phyloP scores from a whole-genome alignment of 2,329 filamentous ascomycete species.

The Capronia epimyces region DNA sequence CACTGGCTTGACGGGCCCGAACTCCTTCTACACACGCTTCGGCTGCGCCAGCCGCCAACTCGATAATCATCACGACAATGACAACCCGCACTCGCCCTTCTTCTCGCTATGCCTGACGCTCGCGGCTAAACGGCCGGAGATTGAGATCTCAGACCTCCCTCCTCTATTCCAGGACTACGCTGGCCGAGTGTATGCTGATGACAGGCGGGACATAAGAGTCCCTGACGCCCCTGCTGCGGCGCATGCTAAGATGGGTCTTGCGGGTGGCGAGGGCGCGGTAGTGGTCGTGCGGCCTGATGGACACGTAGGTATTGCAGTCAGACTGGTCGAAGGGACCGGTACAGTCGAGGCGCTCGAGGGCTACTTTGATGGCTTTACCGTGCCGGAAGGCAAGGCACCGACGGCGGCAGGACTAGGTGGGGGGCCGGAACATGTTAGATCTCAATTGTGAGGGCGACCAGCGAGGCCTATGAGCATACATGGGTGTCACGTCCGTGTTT shows the following conservation, averaged over 20 bases:
- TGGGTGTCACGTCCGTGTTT: no score
- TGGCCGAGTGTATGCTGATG: constrained; percentile 81
- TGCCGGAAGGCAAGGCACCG: not conserved
- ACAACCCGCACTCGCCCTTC: constrained; percentile 80
- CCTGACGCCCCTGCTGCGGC: constrained; percentile 66
- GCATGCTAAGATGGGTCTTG: constrained; percentile 79
- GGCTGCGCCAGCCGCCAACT: constrained; percentile 43
- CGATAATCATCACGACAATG: constrained; percentile 69
- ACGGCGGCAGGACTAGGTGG: constrained; percentile 11
- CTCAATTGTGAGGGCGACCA: constrained; percentile 9
- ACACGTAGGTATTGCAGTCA: constrained; percentile 72
- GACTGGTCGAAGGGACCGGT: constrained; percentile 66
- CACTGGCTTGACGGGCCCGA: constrained; percentile 56
- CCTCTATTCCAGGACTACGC: constrained; percentile 66
- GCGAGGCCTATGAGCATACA: no score
- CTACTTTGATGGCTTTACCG: constrained; percentile 55
- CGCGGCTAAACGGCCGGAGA: constrained; percentile 58
- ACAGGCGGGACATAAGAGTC: constrained; percentile 66
- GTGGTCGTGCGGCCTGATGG: constrained; percentile 83
- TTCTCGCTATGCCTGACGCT: constrained; percentile 75
- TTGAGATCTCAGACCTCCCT: constrained; percentile 72
- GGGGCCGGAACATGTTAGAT: constrained; percentile 8
- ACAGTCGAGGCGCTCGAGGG: constrained; percentile 76
- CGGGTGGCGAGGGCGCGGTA: constrained; percentile 55
- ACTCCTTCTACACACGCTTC: constrained; percentile 65